Evolutionary conservation across 306 rosid species (phyloP).

Genomic region (Quercus variabilis): DNA sequence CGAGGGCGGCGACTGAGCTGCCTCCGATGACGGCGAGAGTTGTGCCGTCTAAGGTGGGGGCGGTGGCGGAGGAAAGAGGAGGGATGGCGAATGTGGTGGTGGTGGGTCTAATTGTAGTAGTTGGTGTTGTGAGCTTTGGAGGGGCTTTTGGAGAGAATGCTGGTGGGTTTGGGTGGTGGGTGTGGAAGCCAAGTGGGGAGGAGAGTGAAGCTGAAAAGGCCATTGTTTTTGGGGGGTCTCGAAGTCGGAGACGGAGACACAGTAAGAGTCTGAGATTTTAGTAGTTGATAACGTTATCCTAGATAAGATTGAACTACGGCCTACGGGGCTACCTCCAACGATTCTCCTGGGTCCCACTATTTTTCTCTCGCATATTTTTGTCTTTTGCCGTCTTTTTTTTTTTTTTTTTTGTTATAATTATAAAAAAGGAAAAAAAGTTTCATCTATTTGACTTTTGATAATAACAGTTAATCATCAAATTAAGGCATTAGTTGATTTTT

Average conservation of each 20-base stretch:
- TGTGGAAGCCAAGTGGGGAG: constrained; percentile 20
- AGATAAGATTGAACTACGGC: constrained; percentile 37
- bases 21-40: constrained; percentile 72
- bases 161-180: constrained; percentile 2
- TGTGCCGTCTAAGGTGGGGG: constrained; percentile 56
- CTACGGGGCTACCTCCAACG: too few relatives aligned
- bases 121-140: constrained; percentile 25
- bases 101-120: constrained; percentile 16
- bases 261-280: not conserved
- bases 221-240: too few relatives aligned
- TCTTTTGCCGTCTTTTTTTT: too few relatives aligned
- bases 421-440: too few relatives aligned
- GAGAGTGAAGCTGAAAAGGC: not conserved
- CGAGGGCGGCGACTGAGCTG: constrained; percentile 65
- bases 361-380: too few relatives aligned
- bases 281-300: constrained; percentile 23
- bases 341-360: too few relatives aligned
- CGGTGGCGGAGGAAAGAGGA: constrained; percentile 51
- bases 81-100: constrained; percentile 51
- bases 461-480: fast-evolving
- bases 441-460: too few relatives aligned
- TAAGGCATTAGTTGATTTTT: fast-evolving
- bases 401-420: too few relatives aligned
- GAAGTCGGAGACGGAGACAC: too few relatives aligned
- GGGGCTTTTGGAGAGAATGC: constrained; percentile 14